These are phyloP conservation scores for Paraleonurus japonicus DNA, from an alignment of 257 asterid species.

Conservation along the genomic window DNA sequence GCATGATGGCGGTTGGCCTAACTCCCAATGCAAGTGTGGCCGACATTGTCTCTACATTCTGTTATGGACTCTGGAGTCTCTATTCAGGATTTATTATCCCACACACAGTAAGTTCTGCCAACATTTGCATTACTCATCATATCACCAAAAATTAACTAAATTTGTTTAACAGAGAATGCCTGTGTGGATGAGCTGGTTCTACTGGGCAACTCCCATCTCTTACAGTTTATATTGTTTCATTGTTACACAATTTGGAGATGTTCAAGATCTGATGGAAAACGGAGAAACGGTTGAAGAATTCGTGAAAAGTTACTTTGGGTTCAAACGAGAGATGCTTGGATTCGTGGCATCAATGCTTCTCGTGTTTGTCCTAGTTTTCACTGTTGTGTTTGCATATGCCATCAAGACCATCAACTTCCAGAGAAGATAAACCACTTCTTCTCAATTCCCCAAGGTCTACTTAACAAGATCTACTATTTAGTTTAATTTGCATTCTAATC, in stretches of 20 bases:
- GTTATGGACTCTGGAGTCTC: constrained; percentile 63
- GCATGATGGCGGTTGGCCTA: constrained; percentile 71
- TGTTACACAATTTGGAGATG: constrained; percentile 65
- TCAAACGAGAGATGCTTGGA: constrained; percentile 34
- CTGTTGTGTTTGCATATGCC: constrained; percentile 35
- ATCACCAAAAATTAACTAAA: not conserved
- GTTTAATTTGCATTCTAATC: not conserved
- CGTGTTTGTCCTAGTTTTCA: constrained; percentile 29
- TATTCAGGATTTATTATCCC: constrained; percentile 78
- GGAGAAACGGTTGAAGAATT: constrained; percentile 31
- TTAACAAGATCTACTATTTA: too few species aligned
- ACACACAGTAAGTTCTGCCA: not conserved
- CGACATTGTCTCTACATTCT: constrained; percentile 48
- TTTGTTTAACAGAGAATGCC: constrained; percentile 57
- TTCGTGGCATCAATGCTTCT: constrained; percentile 36
- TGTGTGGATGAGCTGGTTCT: constrained; percentile 85
- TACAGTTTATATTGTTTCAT: constrained; percentile 71
- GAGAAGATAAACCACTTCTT: constrained; percentile 31
- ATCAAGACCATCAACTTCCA: constrained; percentile 50
- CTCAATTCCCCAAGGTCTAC: not conserved
- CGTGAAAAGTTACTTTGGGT: constrained; percentile 37
- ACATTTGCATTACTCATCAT: not conserved
- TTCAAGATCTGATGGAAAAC: constrained; percentile 13
- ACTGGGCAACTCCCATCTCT: constrained; percentile 63
- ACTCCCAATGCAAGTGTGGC: constrained; percentile 66